Percentiles rank a stretch among this genome's conserved stretches.
phyloP scores from a whole-genome alignment of 2,329 filamentous ascomycete species.

The Huntiella abstrusa region DNA sequence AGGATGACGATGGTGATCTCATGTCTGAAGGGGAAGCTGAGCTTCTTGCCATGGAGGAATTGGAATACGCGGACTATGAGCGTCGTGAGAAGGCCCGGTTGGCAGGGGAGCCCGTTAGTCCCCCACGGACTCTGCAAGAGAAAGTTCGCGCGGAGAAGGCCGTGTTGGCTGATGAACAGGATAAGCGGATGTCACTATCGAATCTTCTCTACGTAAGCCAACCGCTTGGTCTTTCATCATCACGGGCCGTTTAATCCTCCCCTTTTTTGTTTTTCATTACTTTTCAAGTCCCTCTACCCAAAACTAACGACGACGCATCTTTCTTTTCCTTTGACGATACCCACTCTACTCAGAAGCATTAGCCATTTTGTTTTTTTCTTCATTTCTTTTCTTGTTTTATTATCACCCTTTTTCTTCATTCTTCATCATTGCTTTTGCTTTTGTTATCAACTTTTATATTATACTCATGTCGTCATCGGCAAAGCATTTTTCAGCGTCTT shows the following conservation, averaged over 20 bases:
- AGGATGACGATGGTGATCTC: background rate
- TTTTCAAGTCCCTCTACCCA: background rate
- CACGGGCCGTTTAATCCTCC: background rate
- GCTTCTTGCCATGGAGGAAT: constrained; percentile 1
- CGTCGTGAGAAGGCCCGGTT: background rate
- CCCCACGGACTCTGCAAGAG: background rate
- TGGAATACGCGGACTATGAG: background rate
- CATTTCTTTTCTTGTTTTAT: constrained; percentile 1
- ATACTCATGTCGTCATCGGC: too few relatives aligned
- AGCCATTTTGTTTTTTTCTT: background rate
- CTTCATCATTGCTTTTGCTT: background rate
- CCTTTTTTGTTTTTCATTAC: background rate
- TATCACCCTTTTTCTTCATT: background rate
- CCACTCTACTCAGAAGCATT: constrained; percentile 2
- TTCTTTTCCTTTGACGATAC: constrained; percentile 4
- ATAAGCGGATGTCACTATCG: background rate
- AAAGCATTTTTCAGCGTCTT: constrained; percentile 1
- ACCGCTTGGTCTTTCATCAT: background rate
- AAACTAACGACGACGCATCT: background rate
- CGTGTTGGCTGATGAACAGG: background rate
- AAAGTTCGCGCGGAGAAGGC: background rate
- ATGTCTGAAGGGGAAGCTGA: constrained; percentile 1
- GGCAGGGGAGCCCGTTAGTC: background rate
- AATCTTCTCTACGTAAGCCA: too few relatives aligned
- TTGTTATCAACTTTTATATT: too few relatives aligned